phyloP scores from a whole-genome alignment of 768 basidiomycete genomes.

The Amanita subjunquillea region DNA sequence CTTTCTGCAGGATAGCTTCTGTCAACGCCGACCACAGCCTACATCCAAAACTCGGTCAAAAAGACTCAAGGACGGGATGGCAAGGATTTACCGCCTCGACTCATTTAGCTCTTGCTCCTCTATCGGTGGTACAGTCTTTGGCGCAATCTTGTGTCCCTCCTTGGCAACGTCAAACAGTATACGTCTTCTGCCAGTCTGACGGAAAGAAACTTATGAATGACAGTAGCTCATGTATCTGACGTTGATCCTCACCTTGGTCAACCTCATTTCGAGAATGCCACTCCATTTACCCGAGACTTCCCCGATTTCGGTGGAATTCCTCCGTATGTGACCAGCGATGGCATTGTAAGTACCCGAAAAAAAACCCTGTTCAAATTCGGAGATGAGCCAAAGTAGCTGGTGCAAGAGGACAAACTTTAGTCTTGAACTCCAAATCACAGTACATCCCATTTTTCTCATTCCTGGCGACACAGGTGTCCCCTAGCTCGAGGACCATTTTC shows the following conservation, averaged over 20 bases:
- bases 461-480: conserved; percentile 78
- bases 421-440: conserved; percentile 94
- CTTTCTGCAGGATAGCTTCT: conserved; percentile 70
- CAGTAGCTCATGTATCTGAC: neutral
- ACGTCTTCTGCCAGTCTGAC: conserved; percentile 57
- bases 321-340: conserved; percentile 71
- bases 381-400: neutral
- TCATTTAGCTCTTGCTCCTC: conserved; percentile 86
- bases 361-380: conserved; percentile 48
- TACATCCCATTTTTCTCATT: conserved; percentile 66
- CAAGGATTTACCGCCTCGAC: conserved; percentile 56
- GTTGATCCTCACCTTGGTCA: conserved; percentile 38
- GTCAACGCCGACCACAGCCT: conserved; percentile 84
- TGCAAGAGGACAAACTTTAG: conserved; percentile 52
- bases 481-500: conserved; percentile 94
- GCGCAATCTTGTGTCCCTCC: conserved; percentile 63
- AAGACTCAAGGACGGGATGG: neutral
- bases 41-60: neutral
- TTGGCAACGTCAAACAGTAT: conserved; percentile 77
- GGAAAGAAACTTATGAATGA: neutral
- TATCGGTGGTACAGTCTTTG: conserved; percentile 80
- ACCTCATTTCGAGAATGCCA: conserved; percentile 78
- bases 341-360: conserved; percentile 96
- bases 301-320: conserved; percentile 55
- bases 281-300: conserved; percentile 91